phyloP scores from a whole-genome alignment of 192 early-diverging fungal genomes.

The Phlyctochytrium planicorne region DNA sequence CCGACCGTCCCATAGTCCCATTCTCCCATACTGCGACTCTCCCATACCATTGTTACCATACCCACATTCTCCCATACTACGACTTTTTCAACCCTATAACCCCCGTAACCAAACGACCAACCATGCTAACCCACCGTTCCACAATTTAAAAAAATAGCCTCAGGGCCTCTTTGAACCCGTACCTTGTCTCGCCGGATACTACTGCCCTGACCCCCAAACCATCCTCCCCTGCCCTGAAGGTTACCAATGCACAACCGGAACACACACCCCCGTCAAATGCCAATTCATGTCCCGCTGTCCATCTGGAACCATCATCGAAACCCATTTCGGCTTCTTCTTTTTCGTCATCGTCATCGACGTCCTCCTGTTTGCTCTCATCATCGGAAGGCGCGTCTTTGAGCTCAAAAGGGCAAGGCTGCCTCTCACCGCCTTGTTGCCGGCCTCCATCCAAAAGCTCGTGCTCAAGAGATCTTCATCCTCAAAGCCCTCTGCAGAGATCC shows the following conservation, averaged over 20 bases:
- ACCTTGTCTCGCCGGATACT: slow-evolving; percentile 33
- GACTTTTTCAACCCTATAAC: too few species aligned
- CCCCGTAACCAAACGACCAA: too few species aligned
- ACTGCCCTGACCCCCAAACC: slow-evolving; percentile 35
- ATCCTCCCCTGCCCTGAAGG: slow-evolving; percentile 16
- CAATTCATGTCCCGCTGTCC: slow-evolving; percentile 11
- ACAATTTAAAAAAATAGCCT: slow-evolving; percentile 14
- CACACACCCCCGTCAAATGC: neutral
- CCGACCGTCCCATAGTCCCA: too few species aligned
- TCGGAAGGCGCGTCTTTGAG: slow-evolving; percentile 15
- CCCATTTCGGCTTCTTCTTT: slow-evolving; percentile 8
- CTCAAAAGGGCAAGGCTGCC: neutral
- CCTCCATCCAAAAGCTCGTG: neutral
- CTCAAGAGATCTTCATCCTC: neutral
- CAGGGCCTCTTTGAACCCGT: slow-evolving; percentile 38
- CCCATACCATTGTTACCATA: too few species aligned
- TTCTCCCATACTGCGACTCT: too few species aligned
- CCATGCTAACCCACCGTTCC: too few species aligned
- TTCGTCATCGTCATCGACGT: slow-evolving; percentile 8
- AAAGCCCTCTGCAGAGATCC: neutral
- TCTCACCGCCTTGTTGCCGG: neutral
- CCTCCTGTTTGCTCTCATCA: slow-evolving; percentile 15
- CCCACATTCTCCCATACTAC: too few species aligned
- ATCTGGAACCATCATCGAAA: slow-evolving; percentile 11
- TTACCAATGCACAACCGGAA: slow-evolving; percentile 9